Percentiles rank a stretch among this genome's conserved stretches.
phyloP scores from a whole-genome alignment of 129 eudicot species.

The Flaveria trinervia region DNA sequence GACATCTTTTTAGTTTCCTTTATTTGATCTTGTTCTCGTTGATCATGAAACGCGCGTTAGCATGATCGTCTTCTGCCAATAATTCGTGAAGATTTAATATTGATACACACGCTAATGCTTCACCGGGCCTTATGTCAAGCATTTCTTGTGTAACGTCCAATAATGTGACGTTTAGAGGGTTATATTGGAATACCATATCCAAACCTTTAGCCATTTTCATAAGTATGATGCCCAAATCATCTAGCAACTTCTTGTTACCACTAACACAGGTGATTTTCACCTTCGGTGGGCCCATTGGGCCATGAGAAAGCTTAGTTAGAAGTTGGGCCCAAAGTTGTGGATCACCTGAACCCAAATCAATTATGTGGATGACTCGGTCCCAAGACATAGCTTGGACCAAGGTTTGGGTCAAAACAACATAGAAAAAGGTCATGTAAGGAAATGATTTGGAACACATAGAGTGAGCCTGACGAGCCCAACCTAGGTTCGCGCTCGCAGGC shows the following conservation, averaged over 20 bases:
- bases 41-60: constrained; percentile 37
- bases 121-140: constrained; percentile 46
- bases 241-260: constrained; percentile 38
- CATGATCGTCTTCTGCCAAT: constrained; percentile 47
- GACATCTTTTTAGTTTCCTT: constrained; percentile 35
- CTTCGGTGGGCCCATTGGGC: constrained; percentile 45
- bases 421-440: constrained; percentile 45
- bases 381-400: constrained; percentile 39
- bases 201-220: constrained; percentile 46
- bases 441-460: constrained; percentile 31
- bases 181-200: constrained; percentile 46
- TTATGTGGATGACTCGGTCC: constrained; percentile 48
- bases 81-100: constrained; percentile 44
- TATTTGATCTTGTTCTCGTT: constrained; percentile 17
- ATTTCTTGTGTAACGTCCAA: constrained; percentile 43
- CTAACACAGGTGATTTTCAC: constrained; percentile 55
- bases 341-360: constrained; percentile 55
- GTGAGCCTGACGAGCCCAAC: constrained; percentile 37
- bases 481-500: constrained; percentile 16
- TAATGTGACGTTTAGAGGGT: constrained; percentile 42
- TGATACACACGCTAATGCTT: constrained; percentile 52
- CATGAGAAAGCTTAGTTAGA: constrained; percentile 33
- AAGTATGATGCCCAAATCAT: constrained; percentile 40
- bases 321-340: constrained; percentile 48
- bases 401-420: constrained; percentile 36